Evolutionary conservation across 1,284 basidiomycete species (phyloP).

Genomic region (Porodaedalea pini): DNA sequence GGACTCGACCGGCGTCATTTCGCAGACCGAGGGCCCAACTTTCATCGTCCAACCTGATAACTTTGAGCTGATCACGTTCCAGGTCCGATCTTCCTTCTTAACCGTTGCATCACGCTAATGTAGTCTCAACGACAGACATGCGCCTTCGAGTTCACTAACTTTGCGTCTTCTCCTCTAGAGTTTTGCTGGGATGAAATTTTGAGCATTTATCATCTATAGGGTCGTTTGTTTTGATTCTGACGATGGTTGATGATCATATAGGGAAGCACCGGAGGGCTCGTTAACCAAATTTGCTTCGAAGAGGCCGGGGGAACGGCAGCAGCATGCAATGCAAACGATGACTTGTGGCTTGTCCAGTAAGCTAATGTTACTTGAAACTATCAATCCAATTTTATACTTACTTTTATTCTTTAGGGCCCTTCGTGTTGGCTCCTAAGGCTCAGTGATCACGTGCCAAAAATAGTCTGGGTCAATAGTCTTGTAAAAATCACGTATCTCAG

Average conservation of each 20-base stretch:
- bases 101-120: neutral
- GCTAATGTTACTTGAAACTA: neutral
- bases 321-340: constrained; percentile 16
- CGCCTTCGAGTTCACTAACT: constrained; percentile 30
- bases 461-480: neutral
- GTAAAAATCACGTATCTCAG: no score
- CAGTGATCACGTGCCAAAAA: neutral
- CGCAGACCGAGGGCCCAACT: constrained; percentile 28
- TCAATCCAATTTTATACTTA: neutral
- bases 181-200: constrained; percentile 30
- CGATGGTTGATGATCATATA: neutral
- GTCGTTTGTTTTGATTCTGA: neutral
- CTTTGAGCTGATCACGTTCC: constrained; percentile 29
- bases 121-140: constrained; percentile 23
- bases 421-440: constrained; percentile 11
- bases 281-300: constrained; percentile 19
- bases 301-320: constrained; percentile 15
- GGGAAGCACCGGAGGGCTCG: constrained; percentile 14
- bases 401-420: neutral
- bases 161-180: constrained; percentile 23
- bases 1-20: constrained; percentile 21
- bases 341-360: constrained; percentile 17
- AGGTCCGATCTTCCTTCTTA: neutral
- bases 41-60: constrained; percentile 28
- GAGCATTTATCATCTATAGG: neutral